phyloP scores from a whole-genome alignment of 2,329 filamentous ascomycete genomes.

The Escovopsis sp. region DNA sequence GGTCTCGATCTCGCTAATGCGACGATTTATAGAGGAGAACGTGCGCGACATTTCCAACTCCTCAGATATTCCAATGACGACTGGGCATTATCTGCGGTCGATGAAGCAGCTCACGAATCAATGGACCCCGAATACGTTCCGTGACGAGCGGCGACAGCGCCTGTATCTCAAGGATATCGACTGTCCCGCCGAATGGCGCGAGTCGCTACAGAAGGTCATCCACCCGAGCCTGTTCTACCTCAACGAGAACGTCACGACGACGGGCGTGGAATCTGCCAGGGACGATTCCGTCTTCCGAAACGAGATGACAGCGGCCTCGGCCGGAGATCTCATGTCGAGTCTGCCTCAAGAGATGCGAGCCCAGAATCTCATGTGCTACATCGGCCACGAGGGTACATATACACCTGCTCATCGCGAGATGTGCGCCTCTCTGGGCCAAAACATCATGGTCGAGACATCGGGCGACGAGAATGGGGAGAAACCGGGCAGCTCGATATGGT shows the following conservation, averaged over 20 bases:
- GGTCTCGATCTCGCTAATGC: constrained; percentile 9
- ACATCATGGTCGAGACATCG: constrained; percentile 95
- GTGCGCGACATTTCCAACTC: constrained; percentile 67
- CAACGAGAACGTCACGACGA: constrained; percentile 54
- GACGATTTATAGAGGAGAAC: constrained; percentile 48
- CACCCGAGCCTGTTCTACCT: constrained; percentile 78
- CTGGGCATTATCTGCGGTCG: constrained; percentile 78
- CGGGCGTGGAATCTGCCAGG: constrained; percentile 17
- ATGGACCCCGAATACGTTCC: constrained; percentile 60
- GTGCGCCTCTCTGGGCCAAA: constrained; percentile 91
- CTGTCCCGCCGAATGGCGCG: constrained; percentile 74
- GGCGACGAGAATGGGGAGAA: constrained; percentile 56
- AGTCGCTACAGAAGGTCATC: constrained; percentile 61
- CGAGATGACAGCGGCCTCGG: constrained; percentile 47
- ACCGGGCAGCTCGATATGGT: constrained; percentile 87
- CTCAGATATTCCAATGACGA: constrained; percentile 66
- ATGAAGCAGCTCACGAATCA: constrained; percentile 74
- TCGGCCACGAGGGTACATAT: constrained; percentile 93
- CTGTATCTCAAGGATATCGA: constrained; percentile 97
- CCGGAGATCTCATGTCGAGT: constrained; percentile 90
- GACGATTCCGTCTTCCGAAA: constrained; percentile 27
- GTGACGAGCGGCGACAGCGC: constrained; percentile 65
- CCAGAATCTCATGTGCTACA: constrained; percentile 95
- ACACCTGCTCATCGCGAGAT: constrained; percentile 93
- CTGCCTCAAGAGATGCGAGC: constrained; percentile 77